Conservation (phyloP, 2,329 filamentous ascomycete genomes). For the Fusarium robinianum region DNA sequence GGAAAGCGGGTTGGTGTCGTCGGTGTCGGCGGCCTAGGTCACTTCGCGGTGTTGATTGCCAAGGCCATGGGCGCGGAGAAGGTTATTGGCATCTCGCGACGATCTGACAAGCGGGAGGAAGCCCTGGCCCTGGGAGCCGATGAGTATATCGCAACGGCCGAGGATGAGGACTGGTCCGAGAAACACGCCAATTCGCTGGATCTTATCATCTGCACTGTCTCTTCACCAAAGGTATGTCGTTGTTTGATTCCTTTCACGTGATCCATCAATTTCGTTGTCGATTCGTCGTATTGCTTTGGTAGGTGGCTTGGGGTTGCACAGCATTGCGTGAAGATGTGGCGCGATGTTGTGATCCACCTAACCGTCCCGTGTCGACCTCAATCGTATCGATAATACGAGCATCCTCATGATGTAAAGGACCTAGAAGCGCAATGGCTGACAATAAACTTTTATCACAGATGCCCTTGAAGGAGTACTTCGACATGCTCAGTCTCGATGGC, state of each 20-base stretch:
- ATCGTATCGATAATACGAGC: no score
- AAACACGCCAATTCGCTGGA: constrained; percentile 65
- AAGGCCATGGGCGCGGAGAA: constrained; percentile 63
- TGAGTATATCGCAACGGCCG: constrained; percentile 60
- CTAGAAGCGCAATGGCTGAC: constrained; percentile 1
- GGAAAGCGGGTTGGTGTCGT: constrained; percentile 76
- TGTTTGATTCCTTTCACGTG: not conserved
- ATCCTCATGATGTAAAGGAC: no score
- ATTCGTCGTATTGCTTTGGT: no score
- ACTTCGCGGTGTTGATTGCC: constrained; percentile 69
- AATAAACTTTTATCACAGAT: constrained; percentile 15
- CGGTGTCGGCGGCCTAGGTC: constrained; percentile 71
- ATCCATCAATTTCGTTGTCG: not conserved
- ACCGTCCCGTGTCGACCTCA: no score
- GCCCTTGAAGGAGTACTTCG: constrained; percentile 26
- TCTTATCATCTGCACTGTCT: constrained; percentile 72
- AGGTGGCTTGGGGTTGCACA: no score
- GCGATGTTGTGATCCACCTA: no score
- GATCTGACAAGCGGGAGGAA: constrained; percentile 59
- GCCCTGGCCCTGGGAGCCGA: constrained; percentile 59
- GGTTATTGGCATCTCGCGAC: constrained; percentile 61
- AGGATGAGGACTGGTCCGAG: constrained; percentile 56
- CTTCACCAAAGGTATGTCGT: constrained; percentile 47
- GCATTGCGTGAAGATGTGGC: not conserved
- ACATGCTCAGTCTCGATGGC: constrained; percentile 54